Base-by-base conservation (phyloP, 257 asterid genomes). In the Solanum virginianum region DNA sequence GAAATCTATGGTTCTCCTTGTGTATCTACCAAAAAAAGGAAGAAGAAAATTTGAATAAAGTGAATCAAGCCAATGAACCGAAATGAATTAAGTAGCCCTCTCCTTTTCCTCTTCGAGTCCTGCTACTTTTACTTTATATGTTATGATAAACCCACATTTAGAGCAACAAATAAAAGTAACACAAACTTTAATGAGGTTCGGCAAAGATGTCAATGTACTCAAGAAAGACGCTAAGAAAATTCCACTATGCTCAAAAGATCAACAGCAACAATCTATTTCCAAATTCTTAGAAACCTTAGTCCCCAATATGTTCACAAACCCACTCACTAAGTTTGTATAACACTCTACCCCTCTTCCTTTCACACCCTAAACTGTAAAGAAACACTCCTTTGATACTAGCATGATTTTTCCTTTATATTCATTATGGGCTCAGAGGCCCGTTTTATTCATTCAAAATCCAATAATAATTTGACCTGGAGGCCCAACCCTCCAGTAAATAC, bases 11-110 rank as follows among this genome's bases (percentile, higher is more conserved):
- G 36, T 22, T 11, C 87, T 65, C 75, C 17, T 6, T 90, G 77
- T 89, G 69, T 85, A 92, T 95, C 97, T 93, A 56, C 69, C 60
- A 84, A 60, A 59, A 55, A 79, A 26, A 15, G 10, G 16, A 79
- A 26, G 45, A 53, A 53, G 49, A 79, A 29, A 53, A 79, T 53
- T 79, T 53, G 62, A 79, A 53, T 18, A 4, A 79, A 53, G 49
- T 79, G 16, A 79, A 79, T 53, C 10, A 53, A 29, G 29, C 65
- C 65, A 79, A 29, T 11, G 20, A 79, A 29, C 63, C 17, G 4
- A 16, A 24, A 5, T 53, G 65, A 77, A 79, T 79, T 10, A 51
- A 17, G 49, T 79, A 79, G 47, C 12, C 24, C 66, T 29, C 29
- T 53, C 17, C 82, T 16, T 51, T 77, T 79, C 49, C 26, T 79